phyloP scores from a whole-genome alignment of 306 rosid genomes.

The Begonia peltatifolia region DNA sequence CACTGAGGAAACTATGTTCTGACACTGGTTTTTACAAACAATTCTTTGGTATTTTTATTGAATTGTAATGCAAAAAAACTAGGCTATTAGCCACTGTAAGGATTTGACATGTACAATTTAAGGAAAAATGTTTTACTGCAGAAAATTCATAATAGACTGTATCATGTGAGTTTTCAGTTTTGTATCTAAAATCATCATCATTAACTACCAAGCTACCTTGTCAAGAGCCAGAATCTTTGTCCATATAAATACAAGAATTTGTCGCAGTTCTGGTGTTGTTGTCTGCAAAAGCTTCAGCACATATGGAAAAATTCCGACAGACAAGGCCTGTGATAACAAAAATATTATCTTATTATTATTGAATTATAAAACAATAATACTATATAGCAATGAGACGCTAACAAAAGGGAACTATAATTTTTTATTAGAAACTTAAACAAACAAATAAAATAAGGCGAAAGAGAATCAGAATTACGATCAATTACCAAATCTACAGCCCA shows the following conservation, averaged over 20 bases:
- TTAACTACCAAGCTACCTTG: constrained; percentile 36
- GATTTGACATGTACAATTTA: no score
- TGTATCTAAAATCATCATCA: background rate
- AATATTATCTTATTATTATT: constrained; percentile 6
- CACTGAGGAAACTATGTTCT: no score
- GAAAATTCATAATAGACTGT: no score
- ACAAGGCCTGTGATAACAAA: constrained; percentile 48
- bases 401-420: constrained; percentile 2
- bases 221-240: constrained; percentile 97
- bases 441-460: background rate
- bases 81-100: no score
- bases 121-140: no score
- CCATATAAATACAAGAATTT: constrained; percentile 97
- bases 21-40: no score
- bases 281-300: constrained; percentile 92
- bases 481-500: constrained; percentile 99
- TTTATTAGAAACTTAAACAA: background rate
- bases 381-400: background rate
- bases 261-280: constrained; percentile 85
- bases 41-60: no score
- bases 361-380: constrained; percentile 2
- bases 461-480: background rate
- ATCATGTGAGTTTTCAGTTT: background rate
- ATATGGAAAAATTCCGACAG: constrained; percentile 97
- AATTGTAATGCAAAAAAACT: no score